Evolutionary conservation across 2,329 filamentous ascomycete species (phyloP).

Genomic region (Waltergamsia citrina): DNA sequence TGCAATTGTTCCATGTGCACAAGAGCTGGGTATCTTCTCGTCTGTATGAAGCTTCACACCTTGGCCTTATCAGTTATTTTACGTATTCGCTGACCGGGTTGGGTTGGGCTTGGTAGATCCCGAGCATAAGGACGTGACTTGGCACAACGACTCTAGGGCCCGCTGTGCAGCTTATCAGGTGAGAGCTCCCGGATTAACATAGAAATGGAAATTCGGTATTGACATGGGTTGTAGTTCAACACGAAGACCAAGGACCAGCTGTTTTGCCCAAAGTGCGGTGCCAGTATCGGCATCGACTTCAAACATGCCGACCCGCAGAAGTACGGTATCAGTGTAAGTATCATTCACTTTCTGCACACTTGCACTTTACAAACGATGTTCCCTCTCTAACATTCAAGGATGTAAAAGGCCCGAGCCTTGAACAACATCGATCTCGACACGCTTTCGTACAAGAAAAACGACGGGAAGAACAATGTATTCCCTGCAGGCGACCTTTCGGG

Average conservation of each 20-base stretch:
- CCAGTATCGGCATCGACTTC: conserved; percentile 37
- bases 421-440: conserved; percentile 28
- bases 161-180: conserved; percentile 23
- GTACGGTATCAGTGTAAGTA: conserved; percentile 35
- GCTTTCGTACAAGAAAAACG: conserved; percentile 22
- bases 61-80: background rate
- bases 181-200: background rate
- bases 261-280: conserved; percentile 37
- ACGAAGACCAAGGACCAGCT: conserved; percentile 36
- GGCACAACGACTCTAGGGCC: conserved; percentile 28
- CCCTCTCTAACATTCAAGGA: background rate
- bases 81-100: background rate
- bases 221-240: conserved; percentile 25
- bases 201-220: background rate
- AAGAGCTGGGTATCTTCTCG: conserved; percentile 39
- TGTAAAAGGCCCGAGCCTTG: conserved; percentile 26
- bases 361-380: background rate
- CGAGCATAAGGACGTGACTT: conserved; percentile 25
- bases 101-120: conserved; percentile 20
- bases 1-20: conserved; percentile 46
- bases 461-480: conserved; percentile 22
- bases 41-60: conserved; percentile 23
- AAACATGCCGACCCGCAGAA: conserved; percentile 12
- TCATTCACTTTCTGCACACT: too few species aligned
- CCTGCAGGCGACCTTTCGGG: conserved; percentile 29